phyloP scores from a whole-genome alignment of 2,329 filamentous ascomycete genomes.

The Aspergillus novoparasiticus region DNA sequence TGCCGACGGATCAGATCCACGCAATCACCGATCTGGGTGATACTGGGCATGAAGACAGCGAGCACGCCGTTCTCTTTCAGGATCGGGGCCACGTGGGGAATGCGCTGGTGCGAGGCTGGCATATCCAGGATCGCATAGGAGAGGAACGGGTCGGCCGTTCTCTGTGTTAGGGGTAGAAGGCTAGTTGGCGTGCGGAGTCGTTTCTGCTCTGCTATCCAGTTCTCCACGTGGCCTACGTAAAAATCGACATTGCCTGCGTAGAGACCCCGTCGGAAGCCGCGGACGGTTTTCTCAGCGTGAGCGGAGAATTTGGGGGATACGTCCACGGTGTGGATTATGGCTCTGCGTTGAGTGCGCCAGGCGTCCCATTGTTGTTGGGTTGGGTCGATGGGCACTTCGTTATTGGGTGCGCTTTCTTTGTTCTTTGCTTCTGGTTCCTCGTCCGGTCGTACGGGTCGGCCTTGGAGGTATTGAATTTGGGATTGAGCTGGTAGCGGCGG shows the following conservation, averaged over 20 bases:
- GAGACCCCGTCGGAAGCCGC: conserved; percentile 68
- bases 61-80: conserved; percentile 67
- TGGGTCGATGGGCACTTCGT: conserved; percentile 15
- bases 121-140: conserved; percentile 74
- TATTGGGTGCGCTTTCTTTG: conserved; percentile 10
- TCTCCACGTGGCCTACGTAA: conserved; percentile 66
- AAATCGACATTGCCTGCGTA: conserved; percentile 75
- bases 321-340: conserved; percentile 76
- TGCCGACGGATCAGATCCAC: conserved; percentile 57
- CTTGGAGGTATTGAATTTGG: conserved; percentile 35
- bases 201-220: conserved; percentile 62
- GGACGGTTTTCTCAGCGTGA: conserved; percentile 66
- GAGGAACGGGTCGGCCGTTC: conserved; percentile 61
- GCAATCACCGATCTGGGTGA: conserved; percentile 74
- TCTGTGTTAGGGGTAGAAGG: conserved; percentile 20
- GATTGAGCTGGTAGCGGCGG: conserved; percentile 44
- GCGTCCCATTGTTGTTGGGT: conserved; percentile 44
- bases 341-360: conserved; percentile 59
- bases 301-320: conserved; percentile 62
- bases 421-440: conserved; percentile 13
- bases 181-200: conserved; percentile 34
- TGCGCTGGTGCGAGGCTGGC: conserved; percentile 60
- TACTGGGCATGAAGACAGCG: conserved; percentile 73
- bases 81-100: conserved; percentile 51
- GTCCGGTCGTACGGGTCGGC: conserved; percentile 26